A percentile compares a stretch with the other conserved stretches of the same genome.
These are phyloP conservation scores for Hibiscus mutabilis DNA, from an alignment of 345 rosid genomes.

Conservation along the genomic window DNA sequence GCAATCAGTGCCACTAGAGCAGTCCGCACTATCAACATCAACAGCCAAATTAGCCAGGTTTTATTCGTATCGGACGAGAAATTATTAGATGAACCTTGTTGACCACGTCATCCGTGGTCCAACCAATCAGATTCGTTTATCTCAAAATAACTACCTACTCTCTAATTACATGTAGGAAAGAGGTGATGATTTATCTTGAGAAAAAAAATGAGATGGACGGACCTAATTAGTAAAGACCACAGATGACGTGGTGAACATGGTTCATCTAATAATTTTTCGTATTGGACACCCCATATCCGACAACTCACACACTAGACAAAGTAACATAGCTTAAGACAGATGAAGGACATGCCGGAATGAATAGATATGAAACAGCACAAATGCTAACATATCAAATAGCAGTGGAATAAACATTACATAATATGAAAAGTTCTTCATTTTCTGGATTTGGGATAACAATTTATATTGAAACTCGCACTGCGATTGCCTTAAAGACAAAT, in stretches of 20 bases:
- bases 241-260: too few species aligned
- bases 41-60: conserved; percentile 10
- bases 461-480: not conserved
- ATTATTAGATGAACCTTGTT: too few species aligned
- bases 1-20: conserved; percentile 93
- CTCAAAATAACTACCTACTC: too few species aligned
- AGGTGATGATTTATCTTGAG: too few species aligned
- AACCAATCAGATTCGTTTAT: too few species aligned
- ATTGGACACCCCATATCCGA: not conserved
- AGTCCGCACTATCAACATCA: conserved; percentile 68
- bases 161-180: too few species aligned
- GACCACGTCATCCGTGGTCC: too few species aligned
- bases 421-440: not conserved
- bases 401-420: not conserved
- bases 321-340: not conserved
- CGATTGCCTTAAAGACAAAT: not conserved
- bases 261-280: too few species aligned
- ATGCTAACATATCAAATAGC: not conserved
- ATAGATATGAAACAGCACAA: not conserved
- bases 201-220: too few species aligned
- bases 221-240: too few species aligned
- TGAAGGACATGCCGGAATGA: too few species aligned
- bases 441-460: not conserved
- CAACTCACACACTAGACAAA: not conserved
- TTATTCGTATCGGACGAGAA: not conserved